Base-by-base conservation (phyloP, 805 yeast genomes). In the Sugiyamaella valdiviana region DNA sequence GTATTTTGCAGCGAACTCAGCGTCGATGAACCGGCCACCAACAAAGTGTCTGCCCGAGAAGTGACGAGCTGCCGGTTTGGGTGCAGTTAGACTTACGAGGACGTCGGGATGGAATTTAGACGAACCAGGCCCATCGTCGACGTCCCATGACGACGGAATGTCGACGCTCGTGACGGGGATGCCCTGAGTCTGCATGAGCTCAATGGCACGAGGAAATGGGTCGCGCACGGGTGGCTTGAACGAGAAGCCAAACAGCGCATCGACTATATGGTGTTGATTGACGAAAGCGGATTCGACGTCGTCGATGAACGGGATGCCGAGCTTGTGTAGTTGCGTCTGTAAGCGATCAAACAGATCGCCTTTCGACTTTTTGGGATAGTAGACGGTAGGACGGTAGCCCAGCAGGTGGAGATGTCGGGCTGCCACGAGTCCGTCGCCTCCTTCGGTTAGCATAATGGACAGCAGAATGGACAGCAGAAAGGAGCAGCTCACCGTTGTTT, bases 81-180 rank as follows among this genome's bases (percentile, higher is more conserved):
- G 99, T 0, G 96, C 97, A 0, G 98, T 90, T 43, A 93, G 69
- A 44, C 95, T 84, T 7, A 93, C 81, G 42, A 93, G 70, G 55
- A 80, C 79, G 5, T 74, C 65, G 0, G 97, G 95, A 21, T 70
- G 70, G 48, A 85, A 75, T 16, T 65, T 68, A 2, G 65, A 68
- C 1, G 64, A 66, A 0, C 70, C 65, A 0, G 93, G 95, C 0
- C 99, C 99, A 6, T 74, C 60, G 60, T 93, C 95, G 9, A 93
- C 98, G 61, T 90, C 91, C 99, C 99, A 93, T 0, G 97, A 96
- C 1, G 95, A 85, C 0, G 99, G 99, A 42, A 91, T 79, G 64
- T 93, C 99, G 1, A 93, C 85, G 0, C 95, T 78, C 0, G 86
- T 76, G 1, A 89, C 77, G 1, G 90, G 91, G 2, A 79, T 60